Evolutionary conservation across 345 rosid genomes (phyloP).

Genomic region (Rhodamnia rubescens): DNA sequence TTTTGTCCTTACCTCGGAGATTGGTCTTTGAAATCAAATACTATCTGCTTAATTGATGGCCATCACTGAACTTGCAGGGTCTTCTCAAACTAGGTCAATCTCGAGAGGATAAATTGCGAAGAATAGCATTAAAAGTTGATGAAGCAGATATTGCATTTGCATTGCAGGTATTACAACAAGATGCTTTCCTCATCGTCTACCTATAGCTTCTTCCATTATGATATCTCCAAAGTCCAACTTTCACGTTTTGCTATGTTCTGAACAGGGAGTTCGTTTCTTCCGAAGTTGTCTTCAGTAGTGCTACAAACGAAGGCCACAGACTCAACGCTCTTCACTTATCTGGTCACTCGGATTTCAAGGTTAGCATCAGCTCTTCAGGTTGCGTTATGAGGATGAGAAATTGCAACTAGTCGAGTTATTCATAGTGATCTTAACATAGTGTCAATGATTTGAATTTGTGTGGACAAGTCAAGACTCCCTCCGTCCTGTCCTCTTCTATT

Average conservation of each 20-base stretch:
- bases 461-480: neutral
- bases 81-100: conserved; percentile 62
- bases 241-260: neutral
- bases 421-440: neutral
- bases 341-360: neutral
- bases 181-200: neutral
- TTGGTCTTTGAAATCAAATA: neutral
- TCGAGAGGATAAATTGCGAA: conserved; percentile 58
- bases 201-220: neutral
- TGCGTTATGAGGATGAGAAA: neutral
- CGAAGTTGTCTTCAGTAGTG: conserved; percentile 61
- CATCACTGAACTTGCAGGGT: conserved; percentile 30
- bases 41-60: neutral
- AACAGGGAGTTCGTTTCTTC: conserved; percentile 84
- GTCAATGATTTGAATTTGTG: neutral
- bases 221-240: neutral
- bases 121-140: conserved; percentile 62
- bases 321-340: neutral
- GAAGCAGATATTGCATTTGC: conserved; percentile 76
- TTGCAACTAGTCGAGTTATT: neutral
- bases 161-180: conserved; percentile 41
- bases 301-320: neutral
- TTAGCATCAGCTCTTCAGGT: neutral
- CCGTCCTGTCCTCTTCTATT: neutral
- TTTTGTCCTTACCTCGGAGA: neutral